phyloP scores from a whole-genome alignment of 2,329 filamentous ascomycete genomes.

The Ambrosiella xylebori region DNA sequence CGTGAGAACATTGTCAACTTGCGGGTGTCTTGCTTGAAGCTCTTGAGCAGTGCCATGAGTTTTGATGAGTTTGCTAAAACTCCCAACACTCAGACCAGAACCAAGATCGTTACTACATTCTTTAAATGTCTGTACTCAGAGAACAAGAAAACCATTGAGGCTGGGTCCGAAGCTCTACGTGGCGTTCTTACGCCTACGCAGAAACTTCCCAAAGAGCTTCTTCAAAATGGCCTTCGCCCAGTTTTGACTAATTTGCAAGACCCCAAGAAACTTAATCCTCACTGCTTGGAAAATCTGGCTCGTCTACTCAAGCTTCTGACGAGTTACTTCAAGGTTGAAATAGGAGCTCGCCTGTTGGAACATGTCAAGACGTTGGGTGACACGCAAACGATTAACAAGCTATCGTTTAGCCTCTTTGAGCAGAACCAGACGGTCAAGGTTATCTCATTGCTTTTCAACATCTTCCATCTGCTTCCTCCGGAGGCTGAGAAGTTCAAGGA shows the following conservation, averaged over 20 bases:
- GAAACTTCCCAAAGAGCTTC: conserved; percentile 83
- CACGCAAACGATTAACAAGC: conserved; percentile 60
- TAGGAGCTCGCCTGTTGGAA: conserved; percentile 79
- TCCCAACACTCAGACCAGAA: conserved; percentile 42
- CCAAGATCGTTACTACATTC: conserved; percentile 78
- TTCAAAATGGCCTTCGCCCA: conserved; percentile 83
- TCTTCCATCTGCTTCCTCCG: conserved; percentile 87
- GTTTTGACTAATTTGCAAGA: conserved; percentile 96
- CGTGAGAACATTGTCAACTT: conserved; percentile 85
- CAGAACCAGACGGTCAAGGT: conserved; percentile 88
- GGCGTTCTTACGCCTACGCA: conserved; percentile 75
- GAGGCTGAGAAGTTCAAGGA: conserved; percentile 86
- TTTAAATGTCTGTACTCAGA: conserved; percentile 96
- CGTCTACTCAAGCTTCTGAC: conserved; percentile 79
- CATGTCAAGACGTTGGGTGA: conserved; percentile 87
- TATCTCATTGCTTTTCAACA: conserved; percentile 84
- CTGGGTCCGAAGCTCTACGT: conserved; percentile 78
- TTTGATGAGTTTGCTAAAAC: conserved; percentile 81
- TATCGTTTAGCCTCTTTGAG: conserved; percentile 88
- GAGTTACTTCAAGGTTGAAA: conserved; percentile 98
- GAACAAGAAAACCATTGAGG: conserved; percentile 79
- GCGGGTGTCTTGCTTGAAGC: conserved; percentile 79
- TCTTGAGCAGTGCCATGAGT: conserved; percentile 82
- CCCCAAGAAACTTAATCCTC: conserved; percentile 71
- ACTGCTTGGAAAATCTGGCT: conserved; percentile 79